Percentiles rank a stretch among this genome's conserved stretches.
Conservation (phyloP, 805 yeast genomes). For the Yarrowia phangngaensis region DNA sequence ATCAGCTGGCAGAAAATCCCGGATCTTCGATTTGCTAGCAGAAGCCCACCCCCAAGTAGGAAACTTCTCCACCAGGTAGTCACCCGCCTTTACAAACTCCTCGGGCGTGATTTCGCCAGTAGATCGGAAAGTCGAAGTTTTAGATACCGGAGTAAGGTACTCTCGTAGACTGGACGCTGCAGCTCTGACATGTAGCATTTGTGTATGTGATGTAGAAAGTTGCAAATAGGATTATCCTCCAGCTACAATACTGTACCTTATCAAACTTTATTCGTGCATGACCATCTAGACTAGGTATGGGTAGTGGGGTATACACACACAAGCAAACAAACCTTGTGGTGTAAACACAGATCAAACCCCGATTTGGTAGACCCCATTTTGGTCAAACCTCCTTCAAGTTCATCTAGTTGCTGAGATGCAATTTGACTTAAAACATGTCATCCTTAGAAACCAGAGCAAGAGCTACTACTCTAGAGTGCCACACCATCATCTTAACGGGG, state of each 20-base stretch:
- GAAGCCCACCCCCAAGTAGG: constrained; percentile 96
- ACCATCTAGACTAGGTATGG: too few relatives aligned
- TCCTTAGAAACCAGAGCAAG: too few relatives aligned
- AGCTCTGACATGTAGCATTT: constrained; percentile 22
- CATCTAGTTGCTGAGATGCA: too few relatives aligned
- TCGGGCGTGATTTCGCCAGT: constrained; percentile 96
- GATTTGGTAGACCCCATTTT: too few relatives aligned
- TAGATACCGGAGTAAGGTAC: constrained; percentile 84
- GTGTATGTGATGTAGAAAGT: not conserved
- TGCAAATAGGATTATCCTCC: too few relatives aligned
- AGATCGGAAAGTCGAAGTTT: constrained; percentile 74
- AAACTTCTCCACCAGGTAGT: constrained; percentile 81
- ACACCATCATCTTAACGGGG: too few relatives aligned
- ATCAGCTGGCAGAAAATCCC: constrained; percentile 75
- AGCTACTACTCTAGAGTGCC: too few relatives aligned
- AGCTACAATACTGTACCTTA: constrained; percentile 22
- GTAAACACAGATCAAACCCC: too few relatives aligned
- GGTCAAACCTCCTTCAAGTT: too few relatives aligned
- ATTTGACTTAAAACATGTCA: too few relatives aligned
- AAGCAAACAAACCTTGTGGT: too few relatives aligned
- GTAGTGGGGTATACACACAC: too few relatives aligned
- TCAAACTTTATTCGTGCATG: constrained; percentile 22
- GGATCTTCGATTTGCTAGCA: constrained; percentile 51
- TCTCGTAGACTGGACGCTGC: constrained; percentile 55
- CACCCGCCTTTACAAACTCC: constrained; percentile 92